Percentiles rank a stretch among this genome's conserved stretches.
Evolutionary conservation across 441 rosid species (phyloP).

Genomic region (Erysimum cheiri): DNA sequence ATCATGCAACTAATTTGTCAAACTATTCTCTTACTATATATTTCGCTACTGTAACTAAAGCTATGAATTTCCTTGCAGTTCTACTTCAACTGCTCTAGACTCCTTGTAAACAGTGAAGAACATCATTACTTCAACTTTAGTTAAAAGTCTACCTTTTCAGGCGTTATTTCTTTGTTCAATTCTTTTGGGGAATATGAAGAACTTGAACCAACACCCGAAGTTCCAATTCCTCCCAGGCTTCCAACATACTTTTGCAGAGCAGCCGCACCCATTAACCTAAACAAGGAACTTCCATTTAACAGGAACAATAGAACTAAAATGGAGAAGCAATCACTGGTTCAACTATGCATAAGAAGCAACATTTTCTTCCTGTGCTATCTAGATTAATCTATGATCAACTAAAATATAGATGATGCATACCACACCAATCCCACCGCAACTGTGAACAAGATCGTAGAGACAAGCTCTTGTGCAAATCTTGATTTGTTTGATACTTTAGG

Average conservation of each 20-base stretch:
- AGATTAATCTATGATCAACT: constrained; percentile 13
- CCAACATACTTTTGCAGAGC: constrained; percentile 94
- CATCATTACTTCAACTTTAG: constrained; percentile 12
- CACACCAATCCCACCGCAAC: constrained; percentile 83
- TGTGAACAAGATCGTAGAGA: constrained; percentile 88
- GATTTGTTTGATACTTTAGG: constrained; percentile 85
- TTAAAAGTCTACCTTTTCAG: constrained; percentile 77
- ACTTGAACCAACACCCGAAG: constrained; percentile 98
- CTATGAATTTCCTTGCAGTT: constrained; percentile 2
- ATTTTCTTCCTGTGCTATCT: background rate
- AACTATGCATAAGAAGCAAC: constrained; percentile 4
- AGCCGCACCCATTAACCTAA: constrained; percentile 93
- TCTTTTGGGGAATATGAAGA: constrained; percentile 95
- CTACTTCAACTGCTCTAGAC: constrained; percentile 4
- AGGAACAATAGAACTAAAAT: constrained; percentile 32
- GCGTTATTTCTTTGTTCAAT: constrained; percentile 85
- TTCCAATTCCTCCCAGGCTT: constrained; percentile 93
- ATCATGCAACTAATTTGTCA: constrained; percentile 32
- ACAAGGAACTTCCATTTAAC: constrained; percentile 34
- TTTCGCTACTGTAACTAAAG: constrained; percentile 5
- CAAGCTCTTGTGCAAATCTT: constrained; percentile 82
- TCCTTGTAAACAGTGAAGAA: constrained; percentile 19
- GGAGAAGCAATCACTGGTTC: constrained; percentile 31
- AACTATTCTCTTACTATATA: background rate
- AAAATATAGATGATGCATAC: constrained; percentile 50